Evolutionary conservation across 2,329 filamentous ascomycete species (phyloP), one percentile per base, ranked within the genome.

Genomic region (Aspergillus neotritici): DNA sequence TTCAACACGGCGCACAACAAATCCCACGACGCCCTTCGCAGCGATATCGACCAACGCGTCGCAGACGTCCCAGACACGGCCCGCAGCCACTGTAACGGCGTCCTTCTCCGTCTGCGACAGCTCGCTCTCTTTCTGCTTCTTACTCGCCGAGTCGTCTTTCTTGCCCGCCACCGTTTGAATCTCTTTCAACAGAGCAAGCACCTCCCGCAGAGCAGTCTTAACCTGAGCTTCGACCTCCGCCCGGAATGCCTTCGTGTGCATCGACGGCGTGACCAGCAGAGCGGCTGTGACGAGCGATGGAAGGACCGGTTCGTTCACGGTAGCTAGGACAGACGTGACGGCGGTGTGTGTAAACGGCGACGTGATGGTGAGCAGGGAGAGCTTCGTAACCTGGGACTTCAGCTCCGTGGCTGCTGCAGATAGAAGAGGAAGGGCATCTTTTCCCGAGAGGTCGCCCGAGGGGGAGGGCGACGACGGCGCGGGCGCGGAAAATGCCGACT

Each of bases 341-440:
- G 87, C 90, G 1, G 83, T 82, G 0, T 87, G 82, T 0, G 89
- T 93, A 54, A 94, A 94, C 1, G 91, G 90, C 13, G 87, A 78
- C 58, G 87, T 95, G 58, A 94, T 85, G 1, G 93, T 79, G 10
- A 97, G 77, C 1, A 96, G 82, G 0, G 87, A 91, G 17, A 96
- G 75, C 50, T 94, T 95, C 5, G 89, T 95, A 2, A 83, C 79
- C 61, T 96, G 88, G 0, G 89, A 87, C 61, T 80, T 83, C 46
- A 95, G 79, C 4, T 94, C 74, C 17, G 76, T 78, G 1, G 87
- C 79, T 0, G 86, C 78, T 56, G 90, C 84, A 55, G 79, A 77
- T 29, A 90, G 80, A 45, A 91, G 75, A 11, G 80, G 69, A 16
- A 95, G 76, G n/a, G 67, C 63, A 41, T 69, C 65, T 31, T 65